Evolutionary conservation across 2,329 filamentous ascomycete species (phyloP).

Genomic region (Hymenoscyphus fraxineus): DNA sequence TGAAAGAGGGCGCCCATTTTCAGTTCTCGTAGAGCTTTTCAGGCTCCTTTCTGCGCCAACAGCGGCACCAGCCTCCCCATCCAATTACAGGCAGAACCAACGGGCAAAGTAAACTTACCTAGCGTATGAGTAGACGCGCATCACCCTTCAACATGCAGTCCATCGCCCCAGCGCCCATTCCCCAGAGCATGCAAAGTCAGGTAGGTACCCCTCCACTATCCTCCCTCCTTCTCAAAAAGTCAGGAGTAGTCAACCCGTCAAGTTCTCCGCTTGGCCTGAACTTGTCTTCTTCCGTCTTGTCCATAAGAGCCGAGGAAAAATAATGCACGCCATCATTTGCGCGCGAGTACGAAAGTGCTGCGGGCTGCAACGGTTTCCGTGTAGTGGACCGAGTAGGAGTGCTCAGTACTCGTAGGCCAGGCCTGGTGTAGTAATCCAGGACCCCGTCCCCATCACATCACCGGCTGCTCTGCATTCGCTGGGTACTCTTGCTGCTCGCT

Average conservation of each 20-base stretch:
- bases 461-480: constrained; percentile 4
- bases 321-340: background rate
- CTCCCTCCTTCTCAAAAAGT: background rate
- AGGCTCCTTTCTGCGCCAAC: background rate
- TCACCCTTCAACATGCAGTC: constrained; percentile 28
- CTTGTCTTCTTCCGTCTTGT: background rate
- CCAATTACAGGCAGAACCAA: too few species aligned
- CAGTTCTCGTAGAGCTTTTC: background rate
- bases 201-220: constrained; percentile 21
- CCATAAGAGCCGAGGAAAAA: background rate
- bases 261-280: background rate
- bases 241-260: background rate
- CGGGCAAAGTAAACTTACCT: too few species aligned
- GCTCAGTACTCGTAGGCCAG: too few species aligned
- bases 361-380: background rate
- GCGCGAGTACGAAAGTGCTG: background rate
- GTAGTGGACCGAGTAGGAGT: background rate
- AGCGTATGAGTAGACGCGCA: background rate
- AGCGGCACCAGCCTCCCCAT: too few species aligned
- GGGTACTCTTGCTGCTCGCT: background rate
- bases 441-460: constrained; percentile 1
- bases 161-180: constrained; percentile 32
- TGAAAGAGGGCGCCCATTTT: background rate
- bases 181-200: constrained; percentile 30
- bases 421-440: constrained; percentile 5